Percentiles rank a stretch among this genome's conserved stretches.
Conservation (phyloP, 148 eudicot species). For the Camellia sinensis region DNA sequence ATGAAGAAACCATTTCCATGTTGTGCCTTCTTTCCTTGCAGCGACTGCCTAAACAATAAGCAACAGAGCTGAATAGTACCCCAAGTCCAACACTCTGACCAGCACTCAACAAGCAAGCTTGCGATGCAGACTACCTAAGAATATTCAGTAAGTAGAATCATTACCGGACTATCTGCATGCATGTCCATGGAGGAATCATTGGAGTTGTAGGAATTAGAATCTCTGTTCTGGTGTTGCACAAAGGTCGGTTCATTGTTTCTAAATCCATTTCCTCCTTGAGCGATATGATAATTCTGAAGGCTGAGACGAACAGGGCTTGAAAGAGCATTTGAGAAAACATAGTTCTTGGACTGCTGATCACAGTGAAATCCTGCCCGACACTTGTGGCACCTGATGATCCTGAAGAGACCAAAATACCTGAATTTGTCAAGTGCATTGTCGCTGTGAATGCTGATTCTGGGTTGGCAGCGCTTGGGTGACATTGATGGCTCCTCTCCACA, state of each 20-base stretch:
- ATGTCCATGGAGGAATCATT: constrained; percentile 86
- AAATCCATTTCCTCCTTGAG: constrained; percentile 42
- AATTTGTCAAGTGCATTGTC: constrained; percentile 13
- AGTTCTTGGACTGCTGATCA: constrained; percentile 64
- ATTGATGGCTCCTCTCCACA: constrained; percentile 37
- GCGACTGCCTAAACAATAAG: neutral
- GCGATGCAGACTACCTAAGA: neutral
- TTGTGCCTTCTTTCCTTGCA: constrained; percentile 4
- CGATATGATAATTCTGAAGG: constrained; percentile 71
- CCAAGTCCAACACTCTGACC: neutral
- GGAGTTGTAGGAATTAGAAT: constrained; percentile 38
- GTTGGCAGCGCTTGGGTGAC: constrained; percentile 32
- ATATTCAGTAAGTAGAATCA: constrained; percentile 52
- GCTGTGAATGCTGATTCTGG: constrained; percentile 27
- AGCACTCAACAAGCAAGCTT: too few species aligned
- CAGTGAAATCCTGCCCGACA: constrained; percentile 22
- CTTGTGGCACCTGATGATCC: constrained; percentile 25
- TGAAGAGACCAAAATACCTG: constrained; percentile 26
- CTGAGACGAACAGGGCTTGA: constrained; percentile 80
- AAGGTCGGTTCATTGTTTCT: constrained; percentile 38
- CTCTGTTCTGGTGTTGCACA: constrained; percentile 37
- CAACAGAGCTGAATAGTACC: constrained; percentile 2
- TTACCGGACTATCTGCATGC: constrained; percentile 71
- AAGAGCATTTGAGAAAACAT: constrained; percentile 80
- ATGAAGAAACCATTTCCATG: constrained; percentile 10